Conservation (phyloP, 192 early-diverging fungal genomes). For the Podila clonocystis region DNA sequence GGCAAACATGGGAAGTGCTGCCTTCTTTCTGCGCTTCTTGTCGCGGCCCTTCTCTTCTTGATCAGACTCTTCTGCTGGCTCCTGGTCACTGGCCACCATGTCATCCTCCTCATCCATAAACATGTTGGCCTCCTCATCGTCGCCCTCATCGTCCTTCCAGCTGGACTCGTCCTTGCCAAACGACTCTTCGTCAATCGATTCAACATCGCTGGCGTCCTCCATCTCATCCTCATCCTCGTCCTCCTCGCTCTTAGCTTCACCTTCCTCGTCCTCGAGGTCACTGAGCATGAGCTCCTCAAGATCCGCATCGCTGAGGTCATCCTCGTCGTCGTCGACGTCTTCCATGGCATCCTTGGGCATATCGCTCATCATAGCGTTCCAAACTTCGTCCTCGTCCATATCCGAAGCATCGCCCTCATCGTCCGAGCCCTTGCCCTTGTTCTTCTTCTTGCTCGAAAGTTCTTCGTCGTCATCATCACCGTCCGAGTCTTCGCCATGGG, state of each 20-base stretch:
- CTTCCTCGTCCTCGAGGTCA: constrained; percentile 56
- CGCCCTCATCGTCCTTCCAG: constrained; percentile 49
- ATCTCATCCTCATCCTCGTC: constrained; percentile 50
- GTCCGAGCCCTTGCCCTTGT: constrained; percentile 46
- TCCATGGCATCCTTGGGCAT: constrained; percentile 68
- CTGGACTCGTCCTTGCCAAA: constrained; percentile 66
- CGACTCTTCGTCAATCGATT: constrained; percentile 59
- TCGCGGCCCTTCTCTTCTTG: constrained; percentile 59
- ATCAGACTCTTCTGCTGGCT: constrained; percentile 55
- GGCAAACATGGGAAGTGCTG: constrained; percentile 71
- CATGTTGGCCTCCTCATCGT: constrained; percentile 61
- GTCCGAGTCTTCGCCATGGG: constrained; percentile 28
- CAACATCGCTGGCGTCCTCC: constrained; percentile 50
- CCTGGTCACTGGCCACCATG: constrained; percentile 61
- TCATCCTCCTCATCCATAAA: constrained; percentile 74
- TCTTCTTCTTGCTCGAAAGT: constrained; percentile 52
- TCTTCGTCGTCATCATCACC: constrained; percentile 30
- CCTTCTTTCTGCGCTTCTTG: constrained; percentile 65
- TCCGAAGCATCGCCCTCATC: constrained; percentile 53
- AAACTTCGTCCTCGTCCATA: constrained; percentile 86
- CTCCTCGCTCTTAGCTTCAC: too few species aligned
- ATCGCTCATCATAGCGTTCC: constrained; percentile 85
- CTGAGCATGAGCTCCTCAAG: constrained; percentile 56
- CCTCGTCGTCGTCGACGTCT: constrained; percentile 63
- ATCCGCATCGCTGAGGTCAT: constrained; percentile 56